Evolutionary conservation across 2,329 filamentous ascomycete species (phyloP).

Genomic region (Chrysosphaeria jannelii): DNA sequence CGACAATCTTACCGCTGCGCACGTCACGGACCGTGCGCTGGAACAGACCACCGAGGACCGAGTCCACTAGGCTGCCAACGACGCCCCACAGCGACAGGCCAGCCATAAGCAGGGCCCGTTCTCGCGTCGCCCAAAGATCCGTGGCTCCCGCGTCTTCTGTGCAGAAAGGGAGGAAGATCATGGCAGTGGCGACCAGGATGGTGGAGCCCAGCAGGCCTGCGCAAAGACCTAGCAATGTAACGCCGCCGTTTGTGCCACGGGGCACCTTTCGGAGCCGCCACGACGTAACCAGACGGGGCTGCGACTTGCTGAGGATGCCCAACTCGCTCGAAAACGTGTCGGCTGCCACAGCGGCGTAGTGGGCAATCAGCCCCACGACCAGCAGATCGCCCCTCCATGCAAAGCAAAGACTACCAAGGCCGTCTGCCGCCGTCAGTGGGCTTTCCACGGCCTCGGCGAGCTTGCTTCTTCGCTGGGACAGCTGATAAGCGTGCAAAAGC

Average conservation of each 20-base stretch:
- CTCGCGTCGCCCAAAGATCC: constrained; percentile 13
- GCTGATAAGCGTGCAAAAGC: constrained; percentile 28
- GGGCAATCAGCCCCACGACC: constrained; percentile 35
- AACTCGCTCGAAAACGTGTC: constrained; percentile 92
- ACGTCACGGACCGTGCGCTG: constrained; percentile 71
- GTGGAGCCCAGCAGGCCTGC: constrained; percentile 49
- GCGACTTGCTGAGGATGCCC: constrained; percentile 50
- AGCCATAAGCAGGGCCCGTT: constrained; percentile 17
- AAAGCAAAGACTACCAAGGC: constrained; percentile 20
- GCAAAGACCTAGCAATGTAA: constrained; percentile 41
- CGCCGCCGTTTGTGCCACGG: constrained; percentile 76
- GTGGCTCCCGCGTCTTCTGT: constrained; percentile 7
- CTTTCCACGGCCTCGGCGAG: constrained; percentile 5
- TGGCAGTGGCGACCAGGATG: constrained; percentile 33
- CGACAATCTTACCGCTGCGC: constrained; percentile 60
- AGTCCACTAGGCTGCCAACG: constrained; percentile 62
- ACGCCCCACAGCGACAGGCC: constrained; percentile 43
- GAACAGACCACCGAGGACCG: constrained; percentile 53
- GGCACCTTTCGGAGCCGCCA: constrained; percentile 48
- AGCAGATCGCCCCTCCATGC: constrained; percentile 30
- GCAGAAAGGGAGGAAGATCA: constrained; percentile 41
- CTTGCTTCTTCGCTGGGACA: constrained; percentile 15
- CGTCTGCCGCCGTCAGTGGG: constrained; percentile 3
- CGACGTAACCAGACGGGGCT: constrained; percentile 67
- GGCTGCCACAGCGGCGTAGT: constrained; percentile 74